phyloP scores from a whole-genome alignment of 371 early-diverging fungal genomes.

The Mortierella polycephala region DNA sequence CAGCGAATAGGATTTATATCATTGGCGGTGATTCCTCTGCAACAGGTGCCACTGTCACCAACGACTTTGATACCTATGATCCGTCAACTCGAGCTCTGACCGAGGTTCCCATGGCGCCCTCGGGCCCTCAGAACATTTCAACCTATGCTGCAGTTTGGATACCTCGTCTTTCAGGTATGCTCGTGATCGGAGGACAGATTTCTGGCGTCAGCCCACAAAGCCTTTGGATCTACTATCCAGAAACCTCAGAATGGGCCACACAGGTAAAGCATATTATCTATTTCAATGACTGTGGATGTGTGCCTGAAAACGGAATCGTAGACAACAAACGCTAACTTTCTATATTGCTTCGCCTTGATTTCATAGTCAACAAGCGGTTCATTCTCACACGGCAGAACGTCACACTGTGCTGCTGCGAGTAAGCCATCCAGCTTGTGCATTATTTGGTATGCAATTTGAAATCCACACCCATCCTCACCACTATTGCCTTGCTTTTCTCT shows the following conservation, averaged over 20 bases:
- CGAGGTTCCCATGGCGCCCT: conserved; percentile 8
- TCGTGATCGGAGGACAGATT: conserved; percentile 26
- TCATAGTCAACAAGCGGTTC: conserved; percentile 23
- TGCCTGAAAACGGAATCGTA: no score
- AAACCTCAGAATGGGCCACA: conserved; percentile 19
- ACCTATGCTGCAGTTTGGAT: conserved; percentile 45
- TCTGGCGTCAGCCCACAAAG: not conserved
- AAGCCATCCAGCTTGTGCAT: not conserved
- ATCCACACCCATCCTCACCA: not conserved
- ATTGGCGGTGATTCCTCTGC: conserved; percentile 27
- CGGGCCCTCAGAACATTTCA: conserved; percentile 15
- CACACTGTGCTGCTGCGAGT: conserved; percentile 42
- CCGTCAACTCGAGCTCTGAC: conserved; percentile 1
- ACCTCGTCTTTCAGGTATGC: conserved; percentile 8
- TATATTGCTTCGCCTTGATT: not conserved
- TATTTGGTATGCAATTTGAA: no score
- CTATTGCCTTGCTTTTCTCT: not conserved
- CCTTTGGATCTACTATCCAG: conserved; percentile 19
- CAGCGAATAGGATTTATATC: conserved; percentile 25
- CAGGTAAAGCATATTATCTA: conserved; percentile 18
- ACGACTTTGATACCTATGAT: conserved; percentile 24
- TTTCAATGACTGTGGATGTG: not conserved
- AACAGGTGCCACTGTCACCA: conserved; percentile 3
- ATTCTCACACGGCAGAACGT: conserved; percentile 7
- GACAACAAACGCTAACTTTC: not conserved